Evolutionary conservation across 495 filamentous ascomycete genomes (phyloP).

Genomic region (Jackrogersella minutella): DNA sequence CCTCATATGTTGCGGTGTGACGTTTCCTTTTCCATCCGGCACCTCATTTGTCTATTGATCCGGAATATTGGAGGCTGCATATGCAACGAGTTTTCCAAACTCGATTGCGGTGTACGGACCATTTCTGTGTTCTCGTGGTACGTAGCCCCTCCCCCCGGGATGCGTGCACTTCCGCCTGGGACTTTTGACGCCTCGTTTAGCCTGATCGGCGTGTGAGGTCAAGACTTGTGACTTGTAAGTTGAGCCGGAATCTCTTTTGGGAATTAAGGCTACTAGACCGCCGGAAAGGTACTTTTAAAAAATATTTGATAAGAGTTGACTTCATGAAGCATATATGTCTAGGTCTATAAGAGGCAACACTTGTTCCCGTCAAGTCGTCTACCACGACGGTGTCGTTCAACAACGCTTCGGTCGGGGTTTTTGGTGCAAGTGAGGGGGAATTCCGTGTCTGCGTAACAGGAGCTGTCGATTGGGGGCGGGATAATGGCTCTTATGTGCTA

Average conservation of each 20-base stretch:
- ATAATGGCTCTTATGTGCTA: not conserved
- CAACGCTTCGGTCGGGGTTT: not conserved
- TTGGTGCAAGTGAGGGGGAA: not conserved
- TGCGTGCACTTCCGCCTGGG: not conserved
- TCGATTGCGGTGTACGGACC: not conserved
- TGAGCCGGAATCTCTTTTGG: not conserved
- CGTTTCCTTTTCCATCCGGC: not conserved
- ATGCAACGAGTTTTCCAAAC: slow-evolving; percentile 26
- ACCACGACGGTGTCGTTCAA: not conserved
- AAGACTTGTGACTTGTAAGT: not conserved
- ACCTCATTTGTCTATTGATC: slow-evolving; percentile 29
- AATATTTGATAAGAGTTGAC: not conserved
- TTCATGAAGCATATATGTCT: not conserved
- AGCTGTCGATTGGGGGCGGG: not conserved
- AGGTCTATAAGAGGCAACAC: not conserved
- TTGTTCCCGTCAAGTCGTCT: not conserved
- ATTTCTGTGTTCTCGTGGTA: slow-evolving; percentile 1
- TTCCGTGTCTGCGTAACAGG: not conserved
- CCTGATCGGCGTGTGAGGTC: slow-evolving; percentile 1
- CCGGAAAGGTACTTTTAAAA: not conserved
- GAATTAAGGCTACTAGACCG: not conserved
- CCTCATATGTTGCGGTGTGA: slow-evolving; percentile 32
- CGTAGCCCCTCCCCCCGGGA: not conserved
- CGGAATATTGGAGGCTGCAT: slow-evolving; percentile 35
- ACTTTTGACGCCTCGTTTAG: not conserved